These are phyloP conservation scores for Lizanozyma gosingica DNA, from an alignment of 1,139 yeast genomes.

Conservation along the genomic window DNA sequence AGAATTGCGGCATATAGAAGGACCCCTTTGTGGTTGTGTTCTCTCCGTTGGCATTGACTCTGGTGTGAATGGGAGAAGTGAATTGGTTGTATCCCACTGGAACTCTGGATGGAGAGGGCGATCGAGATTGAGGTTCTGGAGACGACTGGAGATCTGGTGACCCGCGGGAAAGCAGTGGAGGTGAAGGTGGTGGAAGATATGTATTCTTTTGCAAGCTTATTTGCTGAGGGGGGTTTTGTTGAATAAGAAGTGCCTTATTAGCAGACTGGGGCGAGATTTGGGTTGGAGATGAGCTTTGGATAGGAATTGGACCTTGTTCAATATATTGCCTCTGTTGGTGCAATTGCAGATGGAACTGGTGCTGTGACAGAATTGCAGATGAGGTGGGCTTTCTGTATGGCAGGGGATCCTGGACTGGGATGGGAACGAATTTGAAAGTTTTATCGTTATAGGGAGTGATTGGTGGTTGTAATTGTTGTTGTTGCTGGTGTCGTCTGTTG, in stretches of 20 bases:
- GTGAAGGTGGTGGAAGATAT: constrained; percentile 34
- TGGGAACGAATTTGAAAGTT: constrained; percentile 27
- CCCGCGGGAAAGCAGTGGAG: constrained; percentile 30
- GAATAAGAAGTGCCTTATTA: no score
- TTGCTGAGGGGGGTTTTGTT: constrained; percentile 6
- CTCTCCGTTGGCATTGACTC: constrained; percentile 10
- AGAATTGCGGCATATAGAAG: constrained; percentile 34
- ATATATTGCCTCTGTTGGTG: constrained; percentile 6
- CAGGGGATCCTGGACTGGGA: constrained; percentile 32
- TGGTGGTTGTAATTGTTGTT: constrained; percentile 2
- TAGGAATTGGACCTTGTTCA: neutral
- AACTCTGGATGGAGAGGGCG: constrained; percentile 15
- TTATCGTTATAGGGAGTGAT: constrained; percentile 4
- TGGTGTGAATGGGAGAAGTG: constrained; percentile 22
- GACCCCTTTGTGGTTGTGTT: no score
- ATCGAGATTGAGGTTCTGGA: constrained; percentile 34
- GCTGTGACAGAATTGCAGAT: no score
- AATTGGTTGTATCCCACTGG: constrained; percentile 8
- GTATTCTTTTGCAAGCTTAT: constrained; percentile 16
- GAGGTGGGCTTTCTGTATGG: constrained; percentile 4
- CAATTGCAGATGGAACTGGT: constrained; percentile 4
- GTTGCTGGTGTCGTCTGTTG: constrained; percentile 3
- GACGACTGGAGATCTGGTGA: constrained; percentile 33
- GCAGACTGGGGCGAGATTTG: no score
- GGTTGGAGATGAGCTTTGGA: constrained; percentile 1